These are phyloP conservation scores for Wickerhamomyces ciferrii DNA, from an alignment of 805 yeast species.

Conservation along the genomic window DNA sequence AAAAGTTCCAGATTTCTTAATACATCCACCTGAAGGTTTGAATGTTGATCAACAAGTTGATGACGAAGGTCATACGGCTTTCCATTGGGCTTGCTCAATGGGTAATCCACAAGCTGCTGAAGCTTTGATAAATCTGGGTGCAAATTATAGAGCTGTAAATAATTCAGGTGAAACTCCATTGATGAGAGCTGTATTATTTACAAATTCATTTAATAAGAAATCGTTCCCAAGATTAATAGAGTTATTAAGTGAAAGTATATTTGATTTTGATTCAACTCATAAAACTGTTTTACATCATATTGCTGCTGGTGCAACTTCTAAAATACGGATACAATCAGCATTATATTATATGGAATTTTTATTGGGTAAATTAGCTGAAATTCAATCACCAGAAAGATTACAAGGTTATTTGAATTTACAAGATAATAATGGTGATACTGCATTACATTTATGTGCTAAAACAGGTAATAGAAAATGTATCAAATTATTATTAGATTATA, in stretches of 20 bases:
- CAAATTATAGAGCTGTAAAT: conserved; percentile 55
- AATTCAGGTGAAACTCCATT: conserved; percentile 82
- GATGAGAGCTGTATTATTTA: conserved; percentile 78
- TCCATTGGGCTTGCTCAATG: conserved; percentile 86
- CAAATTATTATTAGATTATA: conserved; percentile 41
- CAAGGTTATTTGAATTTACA: conserved; percentile 57
- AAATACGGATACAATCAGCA: conserved; percentile 70
- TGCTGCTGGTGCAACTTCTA: conserved; percentile 61
- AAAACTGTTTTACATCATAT: conserved; percentile 86
- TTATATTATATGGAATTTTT: conserved; percentile 76
- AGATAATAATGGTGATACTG: conserved; percentile 76
- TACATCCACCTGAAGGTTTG: conserved; percentile 58
- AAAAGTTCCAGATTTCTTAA: conserved; percentile 27
- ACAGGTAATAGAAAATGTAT: conserved; percentile 49
- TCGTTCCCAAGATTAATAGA: conserved; percentile 78
- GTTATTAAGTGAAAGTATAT: conserved; percentile 68
- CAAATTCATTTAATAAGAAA: conserved; percentile 78
- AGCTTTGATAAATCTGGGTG: conserved; percentile 70
- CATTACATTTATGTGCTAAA: conserved; percentile 67
- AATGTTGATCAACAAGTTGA: conserved; percentile 67
- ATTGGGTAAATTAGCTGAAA: conserved; percentile 65
- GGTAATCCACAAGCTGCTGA: conserved; percentile 71
- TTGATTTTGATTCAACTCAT: conserved; percentile 66
- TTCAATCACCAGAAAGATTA: conserved; percentile 55
- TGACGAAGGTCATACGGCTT: conserved; percentile 74